These are phyloP conservation scores for Hansenula lynferdii DNA, from an alignment of 1,139 yeast genomes.

Conservation along the genomic window DNA sequence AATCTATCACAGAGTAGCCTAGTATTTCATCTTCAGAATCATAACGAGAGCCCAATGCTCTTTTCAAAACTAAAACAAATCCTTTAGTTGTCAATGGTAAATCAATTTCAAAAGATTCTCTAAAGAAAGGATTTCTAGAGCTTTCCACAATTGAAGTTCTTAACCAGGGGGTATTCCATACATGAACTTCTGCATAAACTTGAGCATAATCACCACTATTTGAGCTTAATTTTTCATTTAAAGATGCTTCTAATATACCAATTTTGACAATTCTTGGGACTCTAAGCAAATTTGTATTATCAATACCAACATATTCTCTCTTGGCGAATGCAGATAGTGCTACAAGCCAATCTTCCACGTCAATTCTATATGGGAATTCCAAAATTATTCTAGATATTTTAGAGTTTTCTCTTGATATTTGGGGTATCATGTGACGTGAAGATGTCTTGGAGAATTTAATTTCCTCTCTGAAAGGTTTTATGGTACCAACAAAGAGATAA, in stretches of 20 bases:
- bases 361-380: constrained; percentile 65
- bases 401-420: constrained; percentile 4
- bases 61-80: constrained; percentile 47
- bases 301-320: constrained; percentile 45
- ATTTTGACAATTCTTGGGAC: constrained; percentile 49
- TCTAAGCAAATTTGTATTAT: constrained; percentile 36
- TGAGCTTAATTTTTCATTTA: constrained; percentile 4
- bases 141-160: constrained; percentile 56
- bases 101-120: constrained; percentile 57
- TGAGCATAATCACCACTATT: constrained; percentile 25
- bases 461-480: constrained; percentile 43
- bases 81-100: constrained; percentile 51
- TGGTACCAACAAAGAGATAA: constrained; percentile 53
- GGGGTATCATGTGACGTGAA: constrained; percentile 11
- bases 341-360: constrained; percentile 81
- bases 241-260: constrained; percentile 50
- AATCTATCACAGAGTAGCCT: constrained; percentile 54
- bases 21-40: constrained; percentile 29
- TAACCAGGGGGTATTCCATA: constrained; percentile 71
- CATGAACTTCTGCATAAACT: constrained; percentile 55
- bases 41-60: constrained; percentile 23
- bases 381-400: constrained; percentile 38
- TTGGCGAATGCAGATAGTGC: constrained; percentile 65
- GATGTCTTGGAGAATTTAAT: constrained; percentile 4
- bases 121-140: constrained; percentile 60